Conservation (phyloP, 2,329 filamentous ascomycete species). For the Calonectria montana region DNA sequence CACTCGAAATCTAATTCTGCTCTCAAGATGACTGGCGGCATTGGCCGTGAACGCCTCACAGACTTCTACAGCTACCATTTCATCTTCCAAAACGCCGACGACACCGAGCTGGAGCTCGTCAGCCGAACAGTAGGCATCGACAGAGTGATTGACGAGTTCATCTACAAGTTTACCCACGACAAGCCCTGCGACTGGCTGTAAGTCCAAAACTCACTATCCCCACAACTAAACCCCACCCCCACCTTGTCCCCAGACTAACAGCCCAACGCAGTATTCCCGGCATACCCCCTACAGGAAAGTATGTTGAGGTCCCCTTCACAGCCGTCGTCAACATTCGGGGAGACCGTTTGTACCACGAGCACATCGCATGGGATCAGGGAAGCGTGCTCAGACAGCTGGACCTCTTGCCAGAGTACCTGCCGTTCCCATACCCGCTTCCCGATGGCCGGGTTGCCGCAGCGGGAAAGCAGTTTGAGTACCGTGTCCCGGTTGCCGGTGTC, state of each 20-base stretch:
- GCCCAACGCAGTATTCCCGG: slow-evolving; percentile 56
- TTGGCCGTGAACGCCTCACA: slow-evolving; percentile 72
- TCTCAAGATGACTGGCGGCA: slow-evolving; percentile 70
- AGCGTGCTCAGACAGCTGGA: slow-evolving; percentile 71
- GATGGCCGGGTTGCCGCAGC: slow-evolving; percentile 45
- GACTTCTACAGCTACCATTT: slow-evolving; percentile 80
- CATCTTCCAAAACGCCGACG: slow-evolving; percentile 77
- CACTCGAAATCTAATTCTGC: neutral
- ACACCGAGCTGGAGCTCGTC: slow-evolving; percentile 75
- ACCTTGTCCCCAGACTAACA: neutral
- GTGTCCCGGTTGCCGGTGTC: slow-evolving; percentile 46
- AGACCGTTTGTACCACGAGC: slow-evolving; percentile 73
- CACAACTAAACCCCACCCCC: neutral
- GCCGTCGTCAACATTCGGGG: slow-evolving; percentile 73
- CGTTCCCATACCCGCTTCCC: slow-evolving; percentile 67
- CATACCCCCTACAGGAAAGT: slow-evolving; percentile 64
- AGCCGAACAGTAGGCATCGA: slow-evolving; percentile 79
- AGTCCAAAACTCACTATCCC: slow-evolving; percentile 42
- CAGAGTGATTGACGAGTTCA: slow-evolving; percentile 77
- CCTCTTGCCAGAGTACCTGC: slow-evolving; percentile 68
- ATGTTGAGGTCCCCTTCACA: slow-evolving; percentile 69
- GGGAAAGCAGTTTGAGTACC: slow-evolving; percentile 40
- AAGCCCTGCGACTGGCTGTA: slow-evolving; percentile 76
- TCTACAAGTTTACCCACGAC: slow-evolving; percentile 73
- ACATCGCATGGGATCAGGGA: slow-evolving; percentile 76